Conservation (phyloP, 2,329 filamentous ascomycete species). For the Emericellopsis atlantica region DNA sequence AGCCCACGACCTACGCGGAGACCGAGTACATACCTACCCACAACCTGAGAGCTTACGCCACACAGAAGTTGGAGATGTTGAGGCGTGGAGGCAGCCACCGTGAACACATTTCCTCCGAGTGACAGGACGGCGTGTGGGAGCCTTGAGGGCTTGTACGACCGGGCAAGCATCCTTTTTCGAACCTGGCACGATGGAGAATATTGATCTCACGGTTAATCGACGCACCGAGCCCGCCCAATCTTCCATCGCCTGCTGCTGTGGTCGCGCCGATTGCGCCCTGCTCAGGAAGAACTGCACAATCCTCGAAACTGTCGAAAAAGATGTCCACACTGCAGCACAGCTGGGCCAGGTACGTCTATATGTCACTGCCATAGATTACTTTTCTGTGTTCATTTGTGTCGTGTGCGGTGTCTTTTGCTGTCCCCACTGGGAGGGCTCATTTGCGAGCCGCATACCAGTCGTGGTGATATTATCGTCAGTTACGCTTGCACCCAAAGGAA, state of each 20-base stretch:
- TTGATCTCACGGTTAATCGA: conserved; percentile 9
- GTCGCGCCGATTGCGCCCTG: conserved; percentile 64
- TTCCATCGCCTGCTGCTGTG: conserved; percentile 68
- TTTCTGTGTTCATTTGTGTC: background rate
- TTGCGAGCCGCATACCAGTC: conserved; percentile 2
- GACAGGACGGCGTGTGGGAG: background rate
- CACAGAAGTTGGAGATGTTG: no score
- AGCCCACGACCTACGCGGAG: no score
- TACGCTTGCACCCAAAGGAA: background rate
- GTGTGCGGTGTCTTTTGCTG: background rate
- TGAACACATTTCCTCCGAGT: background rate
- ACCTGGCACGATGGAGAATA: background rate
- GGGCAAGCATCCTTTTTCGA: no score
- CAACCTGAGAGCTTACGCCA: no score
- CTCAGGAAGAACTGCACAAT: conserved; percentile 69
- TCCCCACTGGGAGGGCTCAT: background rate
- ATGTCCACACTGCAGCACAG: conserved; percentile 75
- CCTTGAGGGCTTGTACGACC: no score
- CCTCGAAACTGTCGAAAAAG: conserved; percentile 71
- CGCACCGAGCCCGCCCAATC: conserved; percentile 10
- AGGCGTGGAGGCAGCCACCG: background rate
- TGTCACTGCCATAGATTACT: background rate
- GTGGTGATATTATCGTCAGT: background rate
- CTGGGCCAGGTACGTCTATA: conserved; percentile 72
- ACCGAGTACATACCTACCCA: no score